Conservation (phyloP, 768 basidiomycete species). For the Lepiota brunneoincarnata region DNA sequence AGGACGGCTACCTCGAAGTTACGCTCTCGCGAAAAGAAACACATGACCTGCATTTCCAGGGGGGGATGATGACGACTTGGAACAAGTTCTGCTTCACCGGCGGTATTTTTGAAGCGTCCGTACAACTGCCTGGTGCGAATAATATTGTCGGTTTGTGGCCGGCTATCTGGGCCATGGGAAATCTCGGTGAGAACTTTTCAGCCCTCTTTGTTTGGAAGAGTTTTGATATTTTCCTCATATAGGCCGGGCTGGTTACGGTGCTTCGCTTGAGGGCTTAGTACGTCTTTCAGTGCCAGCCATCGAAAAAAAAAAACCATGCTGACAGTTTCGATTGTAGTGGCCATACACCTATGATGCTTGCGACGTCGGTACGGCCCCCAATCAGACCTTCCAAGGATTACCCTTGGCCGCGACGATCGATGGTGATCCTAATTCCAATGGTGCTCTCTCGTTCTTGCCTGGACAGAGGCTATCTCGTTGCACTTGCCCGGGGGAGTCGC, state of each 20-base stretch:
- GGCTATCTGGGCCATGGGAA: slow-evolving; percentile 78
- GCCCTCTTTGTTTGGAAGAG: neutral
- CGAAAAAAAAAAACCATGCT: neutral
- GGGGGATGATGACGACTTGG: slow-evolving; percentile 68
- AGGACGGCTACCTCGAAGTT: slow-evolving; percentile 70
- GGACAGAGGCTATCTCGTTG: slow-evolving; percentile 88
- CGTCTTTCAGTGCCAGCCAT: slow-evolving; percentile 12
- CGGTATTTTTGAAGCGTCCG: slow-evolving; percentile 69
- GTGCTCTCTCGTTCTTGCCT: slow-evolving; percentile 74
- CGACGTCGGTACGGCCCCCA: slow-evolving; percentile 88
- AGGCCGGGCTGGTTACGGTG: slow-evolving; percentile 88
- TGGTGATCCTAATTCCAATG: slow-evolving; percentile 54
- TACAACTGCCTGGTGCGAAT: slow-evolving; percentile 65
- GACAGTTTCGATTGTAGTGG: slow-evolving; percentile 44
- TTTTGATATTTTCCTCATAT: slow-evolving; percentile 9
- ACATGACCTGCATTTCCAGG: slow-evolving; percentile 71
- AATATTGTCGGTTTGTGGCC: slow-evolving; percentile 76
- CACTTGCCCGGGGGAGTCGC: slow-evolving; percentile 81
- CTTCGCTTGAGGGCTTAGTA: slow-evolving; percentile 77
- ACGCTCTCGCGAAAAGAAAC: slow-evolving; percentile 64
- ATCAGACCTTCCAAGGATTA: slow-evolving; percentile 71
- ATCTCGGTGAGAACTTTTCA: slow-evolving; percentile 51
- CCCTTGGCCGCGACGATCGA: slow-evolving; percentile 59
- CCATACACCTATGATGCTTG: slow-evolving; percentile 84
- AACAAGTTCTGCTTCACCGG: slow-evolving; percentile 97